Evolutionary conservation across 306 rosid species (phyloP), one percentile per base, ranked within the genome.

Genomic region (Neltuma alba): DNA sequence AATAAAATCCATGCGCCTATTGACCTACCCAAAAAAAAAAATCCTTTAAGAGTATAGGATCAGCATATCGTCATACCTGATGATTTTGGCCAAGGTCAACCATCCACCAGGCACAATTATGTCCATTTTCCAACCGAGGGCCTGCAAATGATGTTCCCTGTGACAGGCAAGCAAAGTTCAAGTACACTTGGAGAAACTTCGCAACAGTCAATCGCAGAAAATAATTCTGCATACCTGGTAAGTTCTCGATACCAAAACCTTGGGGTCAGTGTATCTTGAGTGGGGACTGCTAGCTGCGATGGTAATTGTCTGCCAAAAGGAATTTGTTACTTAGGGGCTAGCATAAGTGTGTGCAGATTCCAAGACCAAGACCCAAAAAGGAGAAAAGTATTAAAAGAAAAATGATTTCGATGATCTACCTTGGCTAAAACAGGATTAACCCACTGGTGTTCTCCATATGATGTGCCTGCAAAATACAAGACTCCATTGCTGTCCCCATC

Each of bases 141-240:
- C 99, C 99, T 3, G 97, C 82, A 41, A 92, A 92, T 64, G 97
- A 94, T 61, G 99, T 94, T 86, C 97, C 99, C 99, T 94, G 85
- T 42, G 54, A 83, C 38, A 47, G 79, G 64, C 82, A 81, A 67
- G 75, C 78, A 23, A 44, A 23, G 34, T 83, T 82, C 69, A 78
- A 50, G 76, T 21, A 55, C 73, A 74, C 63, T 67, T 61, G 75
- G 7, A 65, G 30, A 72, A 62, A 45, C 41, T 74, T 58, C 65
- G 34, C 73, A 50, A 47, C 23, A 41, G 47, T 4, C 28, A 69
- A 65, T 20, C 4, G 20, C 71, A 16, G 42, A 62, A 34, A 41
- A 33, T 30, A 30, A 33, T 57, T 67, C 50, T 55, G 38, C 65
- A 28, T 78, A 89, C 99, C 97, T 90, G 93, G 83, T 88, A 94